These are phyloP conservation scores for Aechmea fasciata DNA, from an alignment of 176 grass and related monocot genomes.

Conservation along the genomic window DNA sequence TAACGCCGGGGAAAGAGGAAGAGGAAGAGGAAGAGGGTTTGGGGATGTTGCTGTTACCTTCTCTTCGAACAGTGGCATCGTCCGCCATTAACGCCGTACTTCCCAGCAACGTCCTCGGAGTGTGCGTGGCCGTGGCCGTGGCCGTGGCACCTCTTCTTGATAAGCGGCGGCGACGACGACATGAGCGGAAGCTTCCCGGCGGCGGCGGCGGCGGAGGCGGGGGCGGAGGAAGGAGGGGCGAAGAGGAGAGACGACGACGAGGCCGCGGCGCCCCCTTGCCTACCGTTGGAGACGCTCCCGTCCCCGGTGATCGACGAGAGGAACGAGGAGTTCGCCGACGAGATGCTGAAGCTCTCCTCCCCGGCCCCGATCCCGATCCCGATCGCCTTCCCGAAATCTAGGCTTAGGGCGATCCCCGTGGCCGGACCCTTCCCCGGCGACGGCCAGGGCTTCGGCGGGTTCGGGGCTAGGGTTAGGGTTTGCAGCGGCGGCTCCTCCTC, in stretches of 20 bases:
- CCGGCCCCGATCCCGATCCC: not conserved
- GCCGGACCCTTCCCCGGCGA: not conserved
- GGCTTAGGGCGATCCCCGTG: slow-evolving; percentile 15
- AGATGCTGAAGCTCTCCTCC: slow-evolving; percentile 37
- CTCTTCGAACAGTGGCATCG: slow-evolving; percentile 92
- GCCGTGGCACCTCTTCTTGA: slow-evolving; percentile 52
- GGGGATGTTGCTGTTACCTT: slow-evolving; percentile 23
- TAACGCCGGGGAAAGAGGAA: not conserved
- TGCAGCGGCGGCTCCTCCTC: not conserved
- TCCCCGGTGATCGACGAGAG: slow-evolving; percentile 66
- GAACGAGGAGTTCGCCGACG: slow-evolving; percentile 61
- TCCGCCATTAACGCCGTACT: slow-evolving; percentile 28
- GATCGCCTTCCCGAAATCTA: slow-evolving; percentile 35
- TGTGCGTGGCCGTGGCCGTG: slow-evolving; percentile 76
- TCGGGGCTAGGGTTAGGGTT: not conserved
- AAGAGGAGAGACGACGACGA: slow-evolving; percentile 1
- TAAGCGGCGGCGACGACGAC: not conserved
- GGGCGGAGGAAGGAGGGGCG: slow-evolving; percentile 15
- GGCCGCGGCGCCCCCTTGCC: slow-evolving; percentile 4
- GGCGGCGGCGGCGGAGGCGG: slow-evolving; percentile 12
- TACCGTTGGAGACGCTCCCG: slow-evolving; percentile 70
- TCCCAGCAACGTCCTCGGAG: slow-evolving; percentile 56
- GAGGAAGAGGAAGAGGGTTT: not conserved
- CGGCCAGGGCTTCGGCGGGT: slow-evolving; percentile 8
- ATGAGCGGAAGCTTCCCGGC: slow-evolving; percentile 28